phyloP scores from a whole-genome alignment of 1,139 yeast genomes.

The Eremothecium sinecaudum region DNA sequence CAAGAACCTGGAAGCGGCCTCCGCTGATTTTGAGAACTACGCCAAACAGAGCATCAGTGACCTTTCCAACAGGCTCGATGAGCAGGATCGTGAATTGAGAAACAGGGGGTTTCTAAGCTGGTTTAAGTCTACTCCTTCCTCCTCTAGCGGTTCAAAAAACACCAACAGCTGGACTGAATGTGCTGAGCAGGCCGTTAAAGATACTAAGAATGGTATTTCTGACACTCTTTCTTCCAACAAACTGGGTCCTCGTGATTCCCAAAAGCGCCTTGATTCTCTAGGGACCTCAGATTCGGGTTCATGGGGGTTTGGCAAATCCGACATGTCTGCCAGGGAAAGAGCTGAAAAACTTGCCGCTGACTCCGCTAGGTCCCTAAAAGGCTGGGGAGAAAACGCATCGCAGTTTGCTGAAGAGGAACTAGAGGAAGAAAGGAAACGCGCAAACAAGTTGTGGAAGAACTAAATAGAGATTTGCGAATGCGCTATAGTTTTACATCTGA shows the following conservation, averaged over 20 bases:
- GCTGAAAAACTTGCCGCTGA: constrained; percentile 28
- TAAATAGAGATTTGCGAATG: too few species aligned
- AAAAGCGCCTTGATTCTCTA: constrained; percentile 19
- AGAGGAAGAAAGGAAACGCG: constrained; percentile 24
- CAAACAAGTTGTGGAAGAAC: constrained; percentile 5
- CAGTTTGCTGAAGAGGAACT: constrained; percentile 36
- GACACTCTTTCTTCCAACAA: constrained; percentile 8
- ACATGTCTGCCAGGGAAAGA: background rate
- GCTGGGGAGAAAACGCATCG: constrained; percentile 40
- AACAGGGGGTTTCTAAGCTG: constrained; percentile 20
- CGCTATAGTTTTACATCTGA: too few species aligned
- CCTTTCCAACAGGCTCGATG: constrained; percentile 22
- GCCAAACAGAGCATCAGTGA: constrained; percentile 22
- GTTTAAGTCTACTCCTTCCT: constrained; percentile 12
- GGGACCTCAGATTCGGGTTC: constrained; percentile 21
- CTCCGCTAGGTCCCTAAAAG: constrained; percentile 33
- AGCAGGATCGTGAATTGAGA: constrained; percentile 16
- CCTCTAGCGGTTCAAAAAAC: constrained; percentile 23
- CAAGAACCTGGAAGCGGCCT: constrained; percentile 19
- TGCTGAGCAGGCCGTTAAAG: constrained; percentile 35
- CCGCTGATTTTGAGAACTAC: constrained; percentile 18
- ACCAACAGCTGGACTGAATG: constrained; percentile 38
- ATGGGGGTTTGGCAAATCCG: constrained; percentile 12
- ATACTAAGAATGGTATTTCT: constrained; percentile 16
- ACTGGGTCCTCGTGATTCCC: constrained; percentile 23